A percentile compares a stretch with the other conserved stretches of the same genome.
These are phyloP conservation scores for Fusarium cicatricum DNA, from an alignment of 2,329 filamentous ascomycete genomes.

Conservation along the genomic window DNA sequence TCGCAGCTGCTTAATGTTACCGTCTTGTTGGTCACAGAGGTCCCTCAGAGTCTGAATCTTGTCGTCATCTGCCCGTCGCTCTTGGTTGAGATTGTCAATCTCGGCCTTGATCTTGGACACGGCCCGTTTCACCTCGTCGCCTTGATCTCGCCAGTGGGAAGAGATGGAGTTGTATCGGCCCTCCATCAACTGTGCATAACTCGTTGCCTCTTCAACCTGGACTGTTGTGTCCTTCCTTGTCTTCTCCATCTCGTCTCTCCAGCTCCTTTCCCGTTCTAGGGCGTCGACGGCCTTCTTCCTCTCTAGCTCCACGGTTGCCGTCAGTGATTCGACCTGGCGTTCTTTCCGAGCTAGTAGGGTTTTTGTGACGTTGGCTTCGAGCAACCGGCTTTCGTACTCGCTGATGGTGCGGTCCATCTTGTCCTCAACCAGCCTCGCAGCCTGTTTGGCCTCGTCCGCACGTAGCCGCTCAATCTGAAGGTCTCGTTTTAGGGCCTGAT, in stretches of 20 bases:
- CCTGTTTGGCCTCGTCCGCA: constrained; percentile 75
- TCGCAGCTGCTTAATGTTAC: constrained; percentile 68
- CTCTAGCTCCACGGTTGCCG: constrained; percentile 70
- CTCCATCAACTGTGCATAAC: constrained; percentile 72
- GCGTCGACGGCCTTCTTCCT: constrained; percentile 67
- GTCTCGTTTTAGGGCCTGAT: constrained; percentile 79
- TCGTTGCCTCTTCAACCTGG: constrained; percentile 72
- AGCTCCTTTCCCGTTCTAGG: constrained; percentile 66
- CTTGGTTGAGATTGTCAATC: constrained; percentile 62
- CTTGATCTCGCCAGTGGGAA: constrained; percentile 72
- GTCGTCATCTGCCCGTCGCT: constrained; percentile 67
- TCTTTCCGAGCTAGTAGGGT: constrained; percentile 76
- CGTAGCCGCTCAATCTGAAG: constrained; percentile 70
- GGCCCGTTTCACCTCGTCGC: constrained; percentile 65
- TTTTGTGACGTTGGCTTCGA: constrained; percentile 76
- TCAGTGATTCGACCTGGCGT: constrained; percentile 75
- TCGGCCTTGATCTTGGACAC: constrained; percentile 60
- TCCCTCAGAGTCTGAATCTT: constrained; percentile 71
- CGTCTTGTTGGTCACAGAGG: constrained; percentile 76
- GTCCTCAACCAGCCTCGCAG: constrained; percentile 72
- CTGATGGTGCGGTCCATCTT: constrained; percentile 73
- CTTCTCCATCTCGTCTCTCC: constrained; percentile 71
- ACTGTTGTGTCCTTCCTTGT: constrained; percentile 65
- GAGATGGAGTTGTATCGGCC: constrained; percentile 74
- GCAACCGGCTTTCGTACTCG: constrained; percentile 74